phyloP scores from a whole-genome alignment of 148 eudicot genomes.

The Chenopodium album region DNA sequence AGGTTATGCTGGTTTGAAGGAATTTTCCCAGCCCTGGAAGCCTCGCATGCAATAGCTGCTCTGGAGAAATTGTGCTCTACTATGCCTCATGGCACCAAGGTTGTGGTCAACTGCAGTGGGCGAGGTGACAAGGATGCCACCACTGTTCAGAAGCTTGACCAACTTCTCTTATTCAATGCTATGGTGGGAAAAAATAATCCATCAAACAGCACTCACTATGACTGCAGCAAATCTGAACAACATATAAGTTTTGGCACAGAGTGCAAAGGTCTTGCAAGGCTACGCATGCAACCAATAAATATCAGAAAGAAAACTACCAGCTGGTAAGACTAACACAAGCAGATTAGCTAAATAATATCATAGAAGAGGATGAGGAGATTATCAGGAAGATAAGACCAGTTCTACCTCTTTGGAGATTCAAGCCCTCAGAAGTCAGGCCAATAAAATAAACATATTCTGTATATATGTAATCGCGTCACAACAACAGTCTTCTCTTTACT shows the following conservation, averaged over 20 bases:
- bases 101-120: slow-evolving; percentile 64
- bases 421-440: no score
- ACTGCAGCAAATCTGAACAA: not conserved
- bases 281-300: not conserved
- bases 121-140: slow-evolving; percentile 71
- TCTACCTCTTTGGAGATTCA: not conserved
- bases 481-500: not conserved
- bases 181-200: not conserved
- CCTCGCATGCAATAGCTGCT: slow-evolving; percentile 76
- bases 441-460: no score
- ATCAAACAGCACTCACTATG: not conserved
- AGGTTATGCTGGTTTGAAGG: slow-evolving; percentile 70
- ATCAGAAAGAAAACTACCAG: not conserved
- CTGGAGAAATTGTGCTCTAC: slow-evolving; percentile 64
- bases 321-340: not conserved
- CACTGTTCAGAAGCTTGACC: slow-evolving; percentile 29
- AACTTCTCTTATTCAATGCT: not conserved
- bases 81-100: slow-evolving; percentile 50
- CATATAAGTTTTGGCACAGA: not conserved
- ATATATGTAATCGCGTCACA: not conserved
- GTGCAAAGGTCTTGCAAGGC: not conserved
- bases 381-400: no score
- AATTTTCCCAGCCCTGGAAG: slow-evolving; percentile 70
- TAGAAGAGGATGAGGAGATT: not conserved
- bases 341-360: not conserved